phyloP scores from a whole-genome alignment of 257 asterid species.

The Petunia axillaris region DNA sequence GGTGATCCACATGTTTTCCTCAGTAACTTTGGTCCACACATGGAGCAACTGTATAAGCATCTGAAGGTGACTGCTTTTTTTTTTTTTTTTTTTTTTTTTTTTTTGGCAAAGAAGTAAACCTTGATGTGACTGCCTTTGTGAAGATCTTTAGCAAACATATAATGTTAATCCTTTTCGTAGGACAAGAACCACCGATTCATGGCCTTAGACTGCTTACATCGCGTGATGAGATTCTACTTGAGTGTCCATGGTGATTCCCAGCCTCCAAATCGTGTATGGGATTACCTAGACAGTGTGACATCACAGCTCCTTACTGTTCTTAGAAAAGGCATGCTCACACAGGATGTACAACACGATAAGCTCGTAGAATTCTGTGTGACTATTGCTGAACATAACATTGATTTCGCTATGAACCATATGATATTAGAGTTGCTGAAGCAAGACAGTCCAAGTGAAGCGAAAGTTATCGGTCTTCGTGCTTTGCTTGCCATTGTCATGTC shows the following conservation, averaged over 20 bases:
- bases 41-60: conserved; percentile 97
- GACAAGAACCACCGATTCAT: conserved; percentile 98
- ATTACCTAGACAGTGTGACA: conserved; percentile 96
- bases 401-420: conserved; percentile 95
- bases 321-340: conserved; percentile 93
- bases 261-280: conserved; percentile 97
- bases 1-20: conserved; percentile 94
- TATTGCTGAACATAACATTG: conserved; percentile 98
- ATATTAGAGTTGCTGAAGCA: conserved; percentile 94
- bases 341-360: conserved; percentile 97
- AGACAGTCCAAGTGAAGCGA: conserved; percentile 96
- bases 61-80: conserved; percentile 56
- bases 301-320: conserved; percentile 92
- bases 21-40: conserved; percentile 85
- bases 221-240: conserved; percentile 91
- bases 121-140: neutral
- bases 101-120: neutral
- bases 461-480: conserved; percentile 98
- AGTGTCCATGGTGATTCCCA: conserved; percentile 94
- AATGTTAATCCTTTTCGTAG: conserved; percentile 49
- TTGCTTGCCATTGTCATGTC: conserved; percentile 98
- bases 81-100: conserved; percentile 22
- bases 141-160: conserved; percentile 25
- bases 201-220: conserved; percentile 98
- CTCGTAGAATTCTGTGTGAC: conserved; percentile 98